Evolutionary conservation across 345 rosid species (phyloP).

Genomic region (thale cress (Arabidopsis thaliana)): DNA sequence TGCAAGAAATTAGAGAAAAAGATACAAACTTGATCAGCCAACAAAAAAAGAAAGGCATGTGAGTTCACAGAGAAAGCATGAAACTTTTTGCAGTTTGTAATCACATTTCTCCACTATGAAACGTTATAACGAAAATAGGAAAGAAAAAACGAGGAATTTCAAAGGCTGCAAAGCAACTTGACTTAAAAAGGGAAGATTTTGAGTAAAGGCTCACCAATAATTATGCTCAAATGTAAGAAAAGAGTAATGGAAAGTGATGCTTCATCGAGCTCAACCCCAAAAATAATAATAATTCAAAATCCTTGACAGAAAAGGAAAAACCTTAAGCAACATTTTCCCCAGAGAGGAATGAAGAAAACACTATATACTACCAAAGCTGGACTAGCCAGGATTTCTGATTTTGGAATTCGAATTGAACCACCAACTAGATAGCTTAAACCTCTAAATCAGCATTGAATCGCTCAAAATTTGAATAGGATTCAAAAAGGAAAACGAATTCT

Average conservation of each 20-base stretch:
- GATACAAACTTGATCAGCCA: slow-evolving; percentile 7
- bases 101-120: slow-evolving; percentile 35
- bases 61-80: slow-evolving; percentile 64
- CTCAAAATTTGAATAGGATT: background rate
- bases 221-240: slow-evolving; percentile 19
- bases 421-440: slow-evolving; percentile 3
- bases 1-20: slow-evolving; percentile 29
- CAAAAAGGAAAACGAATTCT: background rate
- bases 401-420: slow-evolving; percentile 6
- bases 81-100: slow-evolving; percentile 44
- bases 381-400: slow-evolving; percentile 1
- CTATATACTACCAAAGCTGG: slow-evolving; percentile 13
- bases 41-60: slow-evolving; percentile 37
- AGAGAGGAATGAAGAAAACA: background rate
- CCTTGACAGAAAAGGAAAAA: slow-evolving; percentile 8
- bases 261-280: background rate
- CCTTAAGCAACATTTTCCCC: slow-evolving; percentile 39
- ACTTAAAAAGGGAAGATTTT: slow-evolving; percentile 42
- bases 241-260: slow-evolving; percentile 29
- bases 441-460: slow-evolving; percentile 20
- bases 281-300: background rate
- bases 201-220: slow-evolving; percentile 54
- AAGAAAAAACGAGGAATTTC: slow-evolving; percentile 30
- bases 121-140: slow-evolving; percentile 23
- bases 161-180: slow-evolving; percentile 38